A percentile compares a stretch with the other conserved stretches of the same genome.
Evolutionary conservation across 1,284 basidiomycete species (phyloP).

Genomic region (Pseudozyma tsukubaensis): DNA sequence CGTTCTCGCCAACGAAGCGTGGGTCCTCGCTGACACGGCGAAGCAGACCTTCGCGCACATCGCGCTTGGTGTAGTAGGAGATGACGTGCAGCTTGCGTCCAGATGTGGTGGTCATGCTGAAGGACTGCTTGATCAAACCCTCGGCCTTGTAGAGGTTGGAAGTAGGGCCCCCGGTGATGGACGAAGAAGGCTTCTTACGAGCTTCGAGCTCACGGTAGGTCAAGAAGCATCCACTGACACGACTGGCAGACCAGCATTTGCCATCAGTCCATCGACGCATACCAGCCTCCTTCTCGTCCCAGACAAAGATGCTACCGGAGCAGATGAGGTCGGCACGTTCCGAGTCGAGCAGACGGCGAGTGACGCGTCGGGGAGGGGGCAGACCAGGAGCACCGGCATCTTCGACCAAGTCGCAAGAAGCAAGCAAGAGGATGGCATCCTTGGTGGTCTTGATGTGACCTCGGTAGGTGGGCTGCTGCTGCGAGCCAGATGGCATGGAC

Average conservation of each 20-base stretch:
- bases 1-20: slow-evolving; percentile 58
- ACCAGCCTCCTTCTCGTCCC: slow-evolving; percentile 68
- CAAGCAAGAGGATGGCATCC: slow-evolving; percentile 65
- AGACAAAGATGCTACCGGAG: slow-evolving; percentile 65
- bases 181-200: slow-evolving; percentile 59
- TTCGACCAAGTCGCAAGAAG: slow-evolving; percentile 62
- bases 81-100: slow-evolving; percentile 68
- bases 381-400: slow-evolving; percentile 26
- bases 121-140: slow-evolving; percentile 68
- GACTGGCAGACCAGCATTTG: slow-evolving; percentile 71
- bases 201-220: slow-evolving; percentile 70
- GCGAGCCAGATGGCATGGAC: slow-evolving; percentile 29
- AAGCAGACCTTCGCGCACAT: slow-evolving; percentile 58
- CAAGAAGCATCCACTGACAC: slow-evolving; percentile 72
- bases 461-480: slow-evolving; percentile 63
- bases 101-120: slow-evolving; percentile 66
- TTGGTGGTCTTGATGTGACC: slow-evolving; percentile 66
- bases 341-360: slow-evolving; percentile 61
- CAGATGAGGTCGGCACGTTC: slow-evolving; percentile 63
- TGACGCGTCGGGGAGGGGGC: slow-evolving; percentile 60
- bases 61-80: slow-evolving; percentile 66
- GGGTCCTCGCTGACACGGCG: slow-evolving; percentile 66
- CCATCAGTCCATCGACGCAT: slow-evolving; percentile 73
- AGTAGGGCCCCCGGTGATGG: slow-evolving; percentile 53
- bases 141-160: slow-evolving; percentile 67